Base-by-base conservation (phyloP, 2,329 filamentous ascomycete genomes). In the Monosporascus sp. region DNA sequence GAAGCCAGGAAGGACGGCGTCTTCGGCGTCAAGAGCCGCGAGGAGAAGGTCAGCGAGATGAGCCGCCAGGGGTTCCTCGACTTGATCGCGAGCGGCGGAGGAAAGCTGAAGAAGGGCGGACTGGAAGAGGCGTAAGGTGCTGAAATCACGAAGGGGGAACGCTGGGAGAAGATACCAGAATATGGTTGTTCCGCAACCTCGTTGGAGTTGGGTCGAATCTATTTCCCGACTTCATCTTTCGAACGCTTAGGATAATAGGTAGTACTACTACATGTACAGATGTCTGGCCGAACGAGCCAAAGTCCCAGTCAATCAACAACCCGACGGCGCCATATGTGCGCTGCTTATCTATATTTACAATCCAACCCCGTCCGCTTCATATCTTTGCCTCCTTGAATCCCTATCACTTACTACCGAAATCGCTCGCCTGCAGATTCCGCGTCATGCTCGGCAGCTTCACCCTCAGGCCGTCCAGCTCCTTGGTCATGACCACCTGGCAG, bases 11-110 rank as follows among this genome's bases (percentile, higher is more conserved):
- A 83, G 60, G 82, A 86, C 55, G 89, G 90, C 3, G 76, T 95
- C 0, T 81, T 96, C 34, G 93, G 93, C 2, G 84, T 90, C 65
- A 82, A 81, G 56, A 84, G 88, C 70, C 83, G 90, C 59, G 88
- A 95, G 72, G 90, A 95, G 72, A 91, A 88, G 74, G 79, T 96
- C 50, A 94, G 90, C 60, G 92, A 97, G 77, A 94, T 99, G 86
- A 96, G 88, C 70, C 95, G 96, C 75, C 89, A 97, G 74, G 92
- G 93, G 0, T 99, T 97, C 74, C 72, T 99, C 69, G 93, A 97
- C 56, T 73, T 97, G 69, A 96, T 99, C 68, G 82, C 83, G 4
- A 81, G 79, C 2, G 81, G 82, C 20, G 82, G 83, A 11, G 81
- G 82, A 1, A 76, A 74, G 22, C 58, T 83, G 60, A 85, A 83